Percentiles rank a stretch among this genome's conserved stretches.
Evolutionary conservation across 306 rosid genomes (phyloP).

Genomic region (Sphenostylis stenocarpa): DNA sequence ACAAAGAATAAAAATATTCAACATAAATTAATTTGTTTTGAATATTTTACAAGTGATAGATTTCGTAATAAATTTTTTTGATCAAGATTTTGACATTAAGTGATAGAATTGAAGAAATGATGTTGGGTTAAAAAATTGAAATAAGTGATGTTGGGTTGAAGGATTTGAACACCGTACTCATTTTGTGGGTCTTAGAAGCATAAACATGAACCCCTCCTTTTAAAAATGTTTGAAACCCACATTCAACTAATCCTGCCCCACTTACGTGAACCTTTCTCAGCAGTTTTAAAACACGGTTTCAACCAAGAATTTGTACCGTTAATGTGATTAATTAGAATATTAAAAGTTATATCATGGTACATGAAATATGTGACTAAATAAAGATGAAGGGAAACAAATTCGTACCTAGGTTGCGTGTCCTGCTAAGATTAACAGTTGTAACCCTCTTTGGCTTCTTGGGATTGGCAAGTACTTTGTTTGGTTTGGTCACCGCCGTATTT

Average conservation of each 20-base stretch:
- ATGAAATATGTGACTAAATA: background rate
- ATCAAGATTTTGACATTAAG: too few relatives aligned
- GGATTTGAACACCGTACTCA: too few relatives aligned
- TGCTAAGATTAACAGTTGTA: background rate
- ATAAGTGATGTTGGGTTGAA: too few relatives aligned
- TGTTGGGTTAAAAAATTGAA: too few relatives aligned
- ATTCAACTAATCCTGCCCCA: constrained; percentile 12
- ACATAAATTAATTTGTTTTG: too few relatives aligned
- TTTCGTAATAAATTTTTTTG: too few relatives aligned
- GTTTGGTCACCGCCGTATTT: background rate
- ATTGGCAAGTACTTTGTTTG: background rate
- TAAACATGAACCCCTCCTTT: background rate
- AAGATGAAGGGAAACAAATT: background rate
- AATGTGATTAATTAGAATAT: background rate
- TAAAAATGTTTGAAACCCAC: background rate
- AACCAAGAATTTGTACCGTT: background rate
- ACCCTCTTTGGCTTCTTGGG: background rate
- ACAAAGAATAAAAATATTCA: too few relatives aligned
- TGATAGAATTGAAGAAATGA: too few relatives aligned
- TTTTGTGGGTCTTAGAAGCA: background rate
- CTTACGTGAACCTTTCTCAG: background rate
- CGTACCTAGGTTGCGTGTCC: background rate
- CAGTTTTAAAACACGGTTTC: background rate
- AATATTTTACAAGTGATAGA: too few relatives aligned
- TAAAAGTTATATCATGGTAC: background rate